Evolutionary conservation across 805 yeast genomes (phyloP).

Genomic region (Metahyphopichia silvanorum): DNA sequence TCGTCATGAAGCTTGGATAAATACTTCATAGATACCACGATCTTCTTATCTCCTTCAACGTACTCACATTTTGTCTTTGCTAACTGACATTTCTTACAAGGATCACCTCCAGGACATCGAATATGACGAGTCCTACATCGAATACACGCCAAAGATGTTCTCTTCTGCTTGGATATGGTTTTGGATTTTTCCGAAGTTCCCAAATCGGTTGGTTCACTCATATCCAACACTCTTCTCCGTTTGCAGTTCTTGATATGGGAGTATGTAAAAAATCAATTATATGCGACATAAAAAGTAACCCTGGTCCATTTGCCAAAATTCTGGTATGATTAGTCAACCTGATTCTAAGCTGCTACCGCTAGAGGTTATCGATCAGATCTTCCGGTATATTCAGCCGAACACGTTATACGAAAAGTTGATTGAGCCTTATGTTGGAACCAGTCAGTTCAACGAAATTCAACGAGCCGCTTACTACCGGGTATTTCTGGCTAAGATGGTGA

Average conservation of each 20-base stretch:
- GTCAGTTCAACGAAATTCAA: slow-evolving; percentile 4
- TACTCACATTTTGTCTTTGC: slow-evolving; percentile 65
- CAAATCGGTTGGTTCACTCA: background rate
- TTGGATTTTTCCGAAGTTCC: background rate
- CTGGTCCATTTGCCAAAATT: too few relatives aligned
- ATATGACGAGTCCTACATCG: slow-evolving; percentile 71
- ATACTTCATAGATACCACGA: slow-evolving; percentile 71
- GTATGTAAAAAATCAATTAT: too few relatives aligned
- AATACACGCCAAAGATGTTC: slow-evolving; percentile 49
- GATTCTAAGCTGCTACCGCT: slow-evolving; percentile 9
- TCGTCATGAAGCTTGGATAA: slow-evolving; percentile 65
- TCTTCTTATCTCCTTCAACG: slow-evolving; percentile 66
- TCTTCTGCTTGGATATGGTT: slow-evolving; percentile 20
- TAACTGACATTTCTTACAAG: slow-evolving; percentile 60
- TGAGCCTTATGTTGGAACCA: slow-evolving; percentile 3
- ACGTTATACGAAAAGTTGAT: slow-evolving; percentile 8
- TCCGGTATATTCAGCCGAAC: slow-evolving; percentile 5
- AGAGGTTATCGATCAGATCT: slow-evolving; percentile 7
- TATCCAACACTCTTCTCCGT: background rate
- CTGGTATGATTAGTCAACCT: too few relatives aligned
- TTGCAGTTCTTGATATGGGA: too few relatives aligned
- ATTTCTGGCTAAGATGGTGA: background rate
- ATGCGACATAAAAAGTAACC: too few relatives aligned
- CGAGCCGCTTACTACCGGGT: slow-evolving; percentile 5
- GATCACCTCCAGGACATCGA: slow-evolving; percentile 76